Evolutionary conservation across 371 early-diverging fungal genomes (phyloP).

Genomic region (Rhizopus delemar): DNA sequence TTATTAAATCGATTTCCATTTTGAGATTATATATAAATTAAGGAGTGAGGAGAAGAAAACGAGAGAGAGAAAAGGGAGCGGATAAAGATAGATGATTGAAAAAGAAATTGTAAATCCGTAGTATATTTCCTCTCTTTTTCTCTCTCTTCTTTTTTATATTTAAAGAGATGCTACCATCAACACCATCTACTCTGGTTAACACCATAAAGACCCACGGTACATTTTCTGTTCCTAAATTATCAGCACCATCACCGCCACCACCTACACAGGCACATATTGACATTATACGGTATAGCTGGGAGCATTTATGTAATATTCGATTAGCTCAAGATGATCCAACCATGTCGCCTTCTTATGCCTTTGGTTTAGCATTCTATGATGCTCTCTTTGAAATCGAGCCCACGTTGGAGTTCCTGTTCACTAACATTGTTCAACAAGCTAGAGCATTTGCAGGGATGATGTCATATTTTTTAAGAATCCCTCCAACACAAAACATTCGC

Average conservation of each 20-base stretch:
- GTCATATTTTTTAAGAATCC: constrained; percentile 24
- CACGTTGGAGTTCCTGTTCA: constrained; percentile 17
- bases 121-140: no score
- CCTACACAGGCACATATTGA: constrained; percentile 31
- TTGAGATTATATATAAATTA: no score
- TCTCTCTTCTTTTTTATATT: no score
- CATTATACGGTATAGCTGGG: constrained; percentile 32
- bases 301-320: constrained; percentile 25
- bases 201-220: neutral
- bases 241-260: constrained; percentile 8
- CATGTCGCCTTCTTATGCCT: constrained; percentile 33
- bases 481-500: constrained; percentile 8
- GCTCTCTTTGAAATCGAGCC: constrained; percentile 34
- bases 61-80: no score
- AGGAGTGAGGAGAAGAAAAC: no score
- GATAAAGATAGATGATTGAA: no score
- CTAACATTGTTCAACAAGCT: constrained; percentile 36
- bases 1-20: no score
- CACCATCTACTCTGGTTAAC: neutral
- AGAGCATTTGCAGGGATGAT: constrained; percentile 38
- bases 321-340: constrained; percentile 18
- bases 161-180: no score
- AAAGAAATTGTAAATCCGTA: no score
- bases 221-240: neutral
- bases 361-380: constrained; percentile 32